phyloP scores from a whole-genome alignment of 257 asterid species.

The Leptodermis oblonga region DNA sequence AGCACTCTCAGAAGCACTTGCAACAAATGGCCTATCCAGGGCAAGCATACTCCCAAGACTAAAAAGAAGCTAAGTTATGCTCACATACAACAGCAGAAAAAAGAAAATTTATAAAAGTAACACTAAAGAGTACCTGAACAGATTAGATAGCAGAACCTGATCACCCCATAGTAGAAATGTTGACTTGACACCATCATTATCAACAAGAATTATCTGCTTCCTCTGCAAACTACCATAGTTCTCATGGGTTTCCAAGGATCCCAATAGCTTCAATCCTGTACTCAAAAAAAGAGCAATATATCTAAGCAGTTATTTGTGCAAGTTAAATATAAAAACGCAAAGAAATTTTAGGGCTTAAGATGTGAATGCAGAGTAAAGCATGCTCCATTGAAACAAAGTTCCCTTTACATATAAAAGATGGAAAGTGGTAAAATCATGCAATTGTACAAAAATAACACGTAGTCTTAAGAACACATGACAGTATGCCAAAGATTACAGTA shows the following conservation, averaged over 20 bases:
- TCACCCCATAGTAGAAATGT: constrained; percentile 85
- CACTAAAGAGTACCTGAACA: constrained; percentile 55
- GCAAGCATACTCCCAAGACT: constrained; percentile 96
- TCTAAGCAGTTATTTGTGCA: neutral
- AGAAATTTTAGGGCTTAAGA: constrained; percentile 1
- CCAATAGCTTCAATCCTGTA: constrained; percentile 77
- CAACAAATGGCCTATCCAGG: constrained; percentile 72
- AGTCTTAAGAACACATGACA: neutral
- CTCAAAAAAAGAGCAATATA: neutral
- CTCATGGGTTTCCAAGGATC: constrained; percentile 65
- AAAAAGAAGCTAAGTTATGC: constrained; percentile 28
- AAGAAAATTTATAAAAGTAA: constrained; percentile 2
- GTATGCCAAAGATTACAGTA: neutral
- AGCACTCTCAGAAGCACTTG: constrained; percentile 46
- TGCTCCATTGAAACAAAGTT: neutral
- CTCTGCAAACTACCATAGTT: constrained; percentile 51
- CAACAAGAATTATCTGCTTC: constrained; percentile 73
- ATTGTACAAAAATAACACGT: neutral
- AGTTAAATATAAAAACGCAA: neutral
- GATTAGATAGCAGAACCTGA: constrained; percentile 66
- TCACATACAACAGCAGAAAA: constrained; percentile 2
- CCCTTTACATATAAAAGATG: neutral
- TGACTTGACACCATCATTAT: constrained; percentile 58
- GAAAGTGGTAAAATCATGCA: neutral
- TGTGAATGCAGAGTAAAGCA: neutral